Percentiles rank a stretch among this genome's conserved stretches.
Evolutionary conservation across 257 asterid species (phyloP).

Genomic region (Solanum dulcamara): DNA sequence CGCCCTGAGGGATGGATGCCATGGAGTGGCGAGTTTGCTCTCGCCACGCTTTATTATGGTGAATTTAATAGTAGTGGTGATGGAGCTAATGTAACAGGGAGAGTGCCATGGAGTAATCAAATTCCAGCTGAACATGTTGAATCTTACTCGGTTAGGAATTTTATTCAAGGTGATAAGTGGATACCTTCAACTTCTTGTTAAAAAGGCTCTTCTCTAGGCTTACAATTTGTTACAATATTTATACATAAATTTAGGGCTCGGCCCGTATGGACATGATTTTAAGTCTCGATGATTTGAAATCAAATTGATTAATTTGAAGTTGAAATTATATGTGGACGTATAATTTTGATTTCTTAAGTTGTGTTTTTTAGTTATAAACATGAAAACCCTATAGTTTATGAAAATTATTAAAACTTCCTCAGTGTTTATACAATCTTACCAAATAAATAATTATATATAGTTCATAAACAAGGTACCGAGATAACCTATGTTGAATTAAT

Average conservation of each 20-base stretch:
- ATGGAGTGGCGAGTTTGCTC: constrained; percentile 9
- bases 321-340: not conserved
- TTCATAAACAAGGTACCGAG: no score
- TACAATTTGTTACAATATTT: not conserved
- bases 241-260: not conserved
- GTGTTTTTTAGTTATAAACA: not conserved
- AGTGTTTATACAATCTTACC: not conserved
- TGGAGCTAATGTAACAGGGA: not conserved
- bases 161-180: constrained; percentile 43
- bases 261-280: not conserved
- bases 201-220: not conserved
- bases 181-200: constrained; percentile 8
- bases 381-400: not conserved
- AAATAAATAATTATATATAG: no score
- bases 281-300: not conserved
- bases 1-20: constrained; percentile 11
- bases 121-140: constrained; percentile 7
- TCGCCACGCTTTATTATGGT: constrained; percentile 14
- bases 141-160: constrained; percentile 13
- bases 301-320: not conserved
- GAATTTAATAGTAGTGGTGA: constrained; percentile 7
- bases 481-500: no score
- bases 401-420: not conserved
- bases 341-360: no score
- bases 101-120: constrained; percentile 17